Evolutionary conservation across 805 yeast species (phyloP).

Genomic region (Candida coleopterorum): DNA sequence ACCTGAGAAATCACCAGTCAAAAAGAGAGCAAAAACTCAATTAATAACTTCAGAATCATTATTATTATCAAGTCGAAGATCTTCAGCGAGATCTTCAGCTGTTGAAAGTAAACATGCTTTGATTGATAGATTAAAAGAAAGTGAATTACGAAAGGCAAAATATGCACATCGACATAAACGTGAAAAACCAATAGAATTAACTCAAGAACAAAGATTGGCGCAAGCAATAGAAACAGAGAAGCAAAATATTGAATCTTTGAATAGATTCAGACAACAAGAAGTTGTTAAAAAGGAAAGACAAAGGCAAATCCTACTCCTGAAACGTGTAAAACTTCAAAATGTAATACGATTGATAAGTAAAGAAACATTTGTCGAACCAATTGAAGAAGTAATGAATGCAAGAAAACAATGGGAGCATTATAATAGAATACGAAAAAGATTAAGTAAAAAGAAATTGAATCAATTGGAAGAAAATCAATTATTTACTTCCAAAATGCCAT

Average conservation of each 20-base stretch:
- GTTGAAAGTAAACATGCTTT: constrained; percentile 73
- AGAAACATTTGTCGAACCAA: constrained; percentile 54
- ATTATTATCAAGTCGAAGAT: constrained; percentile 52
- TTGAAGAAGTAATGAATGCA: constrained; percentile 54
- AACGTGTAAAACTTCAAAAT: constrained; percentile 55
- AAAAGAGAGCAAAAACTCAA: constrained; percentile 21
- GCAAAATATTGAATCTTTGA: constrained; percentile 66
- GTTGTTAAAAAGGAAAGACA: constrained; percentile 72
- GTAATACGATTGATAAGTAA: constrained; percentile 50
- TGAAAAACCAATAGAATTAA: constrained; percentile 45
- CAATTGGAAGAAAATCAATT: constrained; percentile 22
- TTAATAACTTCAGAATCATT: constrained; percentile 44
- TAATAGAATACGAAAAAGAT: constrained; percentile 32
- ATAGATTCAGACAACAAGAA: constrained; percentile 80
- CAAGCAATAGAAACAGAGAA: constrained; percentile 87
- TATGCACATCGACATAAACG: constrained; percentile 35
- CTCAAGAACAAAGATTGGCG: constrained; percentile 68
- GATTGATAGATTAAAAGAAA: constrained; percentile 63
- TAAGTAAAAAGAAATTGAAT: constrained; percentile 40
- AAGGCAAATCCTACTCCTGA: constrained; percentile 64
- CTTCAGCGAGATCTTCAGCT: constrained; percentile 74
- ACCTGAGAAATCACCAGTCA: constrained; percentile 22
- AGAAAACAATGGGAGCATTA: constrained; percentile 33
- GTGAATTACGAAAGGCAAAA: constrained; percentile 56
- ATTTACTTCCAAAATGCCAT: constrained; percentile 25